Base-by-base conservation (phyloP, 2,329 filamentous ascomycete genomes). In the Aspergillus sojae region DNA sequence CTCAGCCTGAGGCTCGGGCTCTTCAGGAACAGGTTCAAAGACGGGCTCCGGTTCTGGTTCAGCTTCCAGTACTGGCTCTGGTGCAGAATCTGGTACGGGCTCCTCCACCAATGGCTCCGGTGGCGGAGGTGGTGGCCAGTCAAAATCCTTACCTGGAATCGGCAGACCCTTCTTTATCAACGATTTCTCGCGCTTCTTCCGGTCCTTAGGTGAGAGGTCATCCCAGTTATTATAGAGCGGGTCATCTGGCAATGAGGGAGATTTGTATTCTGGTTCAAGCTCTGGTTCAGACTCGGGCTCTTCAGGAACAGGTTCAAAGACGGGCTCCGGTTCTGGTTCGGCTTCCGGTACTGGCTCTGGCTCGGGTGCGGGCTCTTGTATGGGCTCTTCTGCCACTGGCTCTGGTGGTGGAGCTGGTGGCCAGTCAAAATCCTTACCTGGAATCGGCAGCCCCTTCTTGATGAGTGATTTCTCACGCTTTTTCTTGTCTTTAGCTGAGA, bases 131-230 rank as follows among this genome's bases (percentile, higher is more conserved):
- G 70, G 65, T 2, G 72, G 67, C 46, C 69, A 66, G 39, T 71
- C 67, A 23, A 74, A 71, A 30, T 74, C 70, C 43, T 70, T 71
- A 23, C 72, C 72, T 1, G 73, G 73, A 19, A 75, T 70, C 14
- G 71, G 71, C 30, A 74, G 71, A 54, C 67, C 72, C 58, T 74
- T 75, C 23, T 23, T 69, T 4, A 63, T 65, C 7, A 75, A 36
- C 36, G 66, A 66, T 60, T 72, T 74, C 56, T 80, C 78, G 59
- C 79, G 78, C 66, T 79, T 80, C 70, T 83, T 83, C 55, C 81
- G 80, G 7, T 82, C 78, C 60, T 80, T 81, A 2, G 77, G 75
- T 23, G 72, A 74, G 61, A 78, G 69, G 11, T 62, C 70, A 16
- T 68, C 66, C 75, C 76, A 80, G 7, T 68, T 66, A 14, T 78